Evolutionary conservation across 2,329 filamentous ascomycete genomes (phyloP), one percentile per base, ranked within the genome.

Genomic region (Trichoderma cornu-damae): DNA sequence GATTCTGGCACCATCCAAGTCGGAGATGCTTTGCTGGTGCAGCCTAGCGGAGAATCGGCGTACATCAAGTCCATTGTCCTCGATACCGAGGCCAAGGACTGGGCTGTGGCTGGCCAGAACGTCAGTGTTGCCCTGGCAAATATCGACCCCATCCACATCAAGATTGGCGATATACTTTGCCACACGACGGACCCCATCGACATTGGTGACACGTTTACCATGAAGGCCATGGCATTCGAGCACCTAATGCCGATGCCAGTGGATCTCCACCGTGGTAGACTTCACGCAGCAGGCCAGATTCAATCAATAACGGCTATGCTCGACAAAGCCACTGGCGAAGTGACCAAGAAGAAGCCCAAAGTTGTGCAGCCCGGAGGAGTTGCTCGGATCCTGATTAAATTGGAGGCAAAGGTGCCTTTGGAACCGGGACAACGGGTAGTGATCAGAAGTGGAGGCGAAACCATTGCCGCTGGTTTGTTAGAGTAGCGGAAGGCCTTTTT

Each of bases 81-180:
- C 8, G 87, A 93, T 68, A 80, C 84, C 20, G 82, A 88, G 50
- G 74, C 82, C 1, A 82, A 80, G 11, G 91, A 96, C 59, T 99
- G 91, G 90, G 90, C 89, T 0, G 91, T 96, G 12, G 92, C 93
- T 1, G 93, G 93, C 1, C 90, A 97, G 67, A 96, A 94, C 59
- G 84, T 89, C 14, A 87, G 86, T 0, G 75, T 99, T n/a, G 88
- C 95, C 63, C 79, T 99, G 48, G 80, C 84, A 7, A 88, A 93
- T 63, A 90, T 96, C 67, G 93, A 97, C 65, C 82, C 89, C 0
- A 82, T 89, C 14, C 88, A 96, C 65, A 80, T 99, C 8, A 83
- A 85, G 44, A 80, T 88, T 6, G 94, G 94, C 18, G 92, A 97
- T 67, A 88, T 97, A 16, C 74, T 96, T n/a, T 96, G 91, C 73